Base-by-base conservation (phyloP, 148 eudicot species). In the Amaranthus cruentus region DNA sequence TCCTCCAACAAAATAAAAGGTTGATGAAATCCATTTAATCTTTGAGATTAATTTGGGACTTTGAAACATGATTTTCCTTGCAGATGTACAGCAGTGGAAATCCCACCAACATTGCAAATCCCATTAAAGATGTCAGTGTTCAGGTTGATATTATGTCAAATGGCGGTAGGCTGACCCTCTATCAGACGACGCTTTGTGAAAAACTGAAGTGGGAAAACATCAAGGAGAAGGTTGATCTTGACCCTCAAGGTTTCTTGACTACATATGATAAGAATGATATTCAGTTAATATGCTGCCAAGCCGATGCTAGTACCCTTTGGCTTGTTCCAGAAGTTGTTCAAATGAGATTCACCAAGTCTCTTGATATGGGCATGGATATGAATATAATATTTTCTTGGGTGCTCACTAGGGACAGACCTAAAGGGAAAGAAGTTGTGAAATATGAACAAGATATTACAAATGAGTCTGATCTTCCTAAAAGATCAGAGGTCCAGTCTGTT, bases 61-160 rank as follows among this genome's bases (percentile, higher is more conserved):
- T 60, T 11, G 54, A 66, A 43, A 44, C 49, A 54, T 44, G 6
- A n/a, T 38, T 46, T 71, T 74, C 73, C 68, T 74, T 83, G 76
- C 90, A 95, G 99, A 95, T 95, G 96, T 95, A 95, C 76, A 95
- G 99, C 87, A 95, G 99, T 78, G 97, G 97, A 69, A 95, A 95
- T 79, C 99, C 99, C 44, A 90, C 99, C 70, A 95, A 95, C 81
- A 89, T 89, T 76, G 93, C 97, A 71, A 94, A 94, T 81, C 98
- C 98, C 56, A 86, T 94, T 68, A 91, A 87, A 73, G 98, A 94
- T 80, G 97, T 90, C 70, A 85, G 88, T 83, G 93, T 89, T 82
- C 97, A 91, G 76, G 84, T 94, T 82, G 96, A 91, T 81, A 88
- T 94, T 42, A 89, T 87, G 84, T 87, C 97, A 61, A 66, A 52